Evolutionary conservation across 805 yeast genomes (phyloP), one percentile per base, ranked within the genome.

Genomic region (Spathaspora arborariae): DNA sequence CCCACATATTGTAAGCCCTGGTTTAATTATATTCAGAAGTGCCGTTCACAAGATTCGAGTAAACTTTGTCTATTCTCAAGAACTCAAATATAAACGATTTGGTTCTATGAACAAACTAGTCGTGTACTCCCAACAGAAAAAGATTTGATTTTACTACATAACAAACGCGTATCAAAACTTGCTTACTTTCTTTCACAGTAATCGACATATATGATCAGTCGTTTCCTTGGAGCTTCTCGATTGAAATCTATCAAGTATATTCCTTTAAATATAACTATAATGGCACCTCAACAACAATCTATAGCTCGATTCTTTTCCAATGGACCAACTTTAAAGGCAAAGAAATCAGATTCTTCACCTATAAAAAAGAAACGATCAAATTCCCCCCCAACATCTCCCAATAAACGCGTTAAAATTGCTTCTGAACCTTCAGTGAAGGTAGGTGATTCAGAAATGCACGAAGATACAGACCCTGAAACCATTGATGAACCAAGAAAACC

Each of bases 281-380:
- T 61, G 64, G 58, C 59, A n/a, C 35, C 35, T 26, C 63, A 62
- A 47, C 73, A 67, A 49, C 72, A 67, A 52, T 58, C 63, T 33
- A 51, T 67, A 26, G 67, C 65, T 2, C 52, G 71, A 13, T 67
- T 67, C 49, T 67, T 67, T 48, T 50, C 52, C 11, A 45, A 48
- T n/a, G 36, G 39, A n/a, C 11, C 51, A 2, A 18, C 40, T 10
- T 9, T 26, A 21, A 22, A 22, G 24, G 21, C 20, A 35, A 39
- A 24, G 35, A 39, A 10, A 20, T 2, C 34, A 6, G 33, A 11
- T 27, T 7, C 33, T 9, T 35, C 42, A 11, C 21, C 43, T 11
- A 20, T 39, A 26, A 20, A 7, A 16, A 39, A 24, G 22, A 39
- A 39, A 20, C 20, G 35, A 18, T 26, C 42, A 18, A 3, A 4